A percentile compares a stretch with the other conserved stretches of the same genome.
phyloP scores from a whole-genome alignment of 208 protist species.

The Trypanosoma mega region DNA sequence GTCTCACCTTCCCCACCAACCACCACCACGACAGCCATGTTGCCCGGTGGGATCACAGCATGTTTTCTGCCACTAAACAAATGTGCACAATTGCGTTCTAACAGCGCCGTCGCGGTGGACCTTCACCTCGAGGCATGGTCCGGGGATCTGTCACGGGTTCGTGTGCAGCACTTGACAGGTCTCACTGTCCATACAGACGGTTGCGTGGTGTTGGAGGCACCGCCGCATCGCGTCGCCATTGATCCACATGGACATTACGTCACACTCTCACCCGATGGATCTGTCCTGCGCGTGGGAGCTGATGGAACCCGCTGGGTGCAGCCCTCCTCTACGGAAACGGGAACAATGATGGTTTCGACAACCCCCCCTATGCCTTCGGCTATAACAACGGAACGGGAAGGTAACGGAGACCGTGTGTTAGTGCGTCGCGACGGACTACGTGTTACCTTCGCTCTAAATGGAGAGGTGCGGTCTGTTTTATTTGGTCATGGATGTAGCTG shows the following conservation, averaged over 20 bases:
- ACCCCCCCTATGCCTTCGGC: no score
- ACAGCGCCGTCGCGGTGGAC: slow-evolving; percentile 20
- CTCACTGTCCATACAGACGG: slow-evolving; percentile 46
- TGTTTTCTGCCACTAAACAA: slow-evolving; percentile 10
- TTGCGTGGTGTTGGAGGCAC: slow-evolving; percentile 38
- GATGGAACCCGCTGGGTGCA: slow-evolving; percentile 8
- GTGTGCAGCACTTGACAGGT: slow-evolving; percentile 23
- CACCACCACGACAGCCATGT: slow-evolving; percentile 9
- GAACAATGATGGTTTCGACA: background rate
- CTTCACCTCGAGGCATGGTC: slow-evolving; percentile 44
- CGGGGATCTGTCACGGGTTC: slow-evolving; percentile 19
- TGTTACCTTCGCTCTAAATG: background rate
- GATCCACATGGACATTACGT: slow-evolving; percentile 46
- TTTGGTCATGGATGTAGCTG: slow-evolving; percentile 12
- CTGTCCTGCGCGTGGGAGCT: slow-evolving; percentile 17
- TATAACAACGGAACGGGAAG: no score
- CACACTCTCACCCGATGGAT: slow-evolving; percentile 18
- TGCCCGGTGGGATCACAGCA: slow-evolving; percentile 13
- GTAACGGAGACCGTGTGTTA: no score
- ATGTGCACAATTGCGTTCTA: slow-evolving; percentile 14
- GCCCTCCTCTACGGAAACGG: background rate
- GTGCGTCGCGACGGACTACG: slow-evolving; percentile 20
- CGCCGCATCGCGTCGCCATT: slow-evolving; percentile 44
- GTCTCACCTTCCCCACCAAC: slow-evolving; percentile 12
- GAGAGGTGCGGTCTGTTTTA: background rate